These are phyloP conservation scores for Fusarium sp. DNA, from an alignment of 2,329 filamentous ascomycete species.

Conservation along the genomic window DNA sequence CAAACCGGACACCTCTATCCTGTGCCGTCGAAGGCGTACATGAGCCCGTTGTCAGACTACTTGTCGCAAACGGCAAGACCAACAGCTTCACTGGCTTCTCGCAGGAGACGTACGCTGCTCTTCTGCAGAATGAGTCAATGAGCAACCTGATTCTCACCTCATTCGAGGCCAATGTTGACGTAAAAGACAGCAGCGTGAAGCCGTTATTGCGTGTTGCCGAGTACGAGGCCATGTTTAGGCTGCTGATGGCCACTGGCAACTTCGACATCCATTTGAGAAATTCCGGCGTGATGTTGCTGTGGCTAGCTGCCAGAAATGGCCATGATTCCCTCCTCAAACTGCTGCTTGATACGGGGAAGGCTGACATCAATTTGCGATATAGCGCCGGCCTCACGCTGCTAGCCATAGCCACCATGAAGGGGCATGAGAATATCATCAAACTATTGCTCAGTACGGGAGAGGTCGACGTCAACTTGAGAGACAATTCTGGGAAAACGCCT, in stretches of 20 bases:
- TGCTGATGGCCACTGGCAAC: not conserved
- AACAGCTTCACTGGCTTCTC: not conserved
- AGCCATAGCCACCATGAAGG: not conserved
- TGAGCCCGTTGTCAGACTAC: not conserved
- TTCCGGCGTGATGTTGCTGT: not conserved
- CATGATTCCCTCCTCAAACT: not conserved
- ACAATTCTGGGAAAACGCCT: no score
- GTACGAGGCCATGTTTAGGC: not conserved
- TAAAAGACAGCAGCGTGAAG: not conserved
- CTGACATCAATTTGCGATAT: not conserved
- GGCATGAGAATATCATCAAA: not conserved
- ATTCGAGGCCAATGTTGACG: not conserved
- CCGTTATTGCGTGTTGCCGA: not conserved
- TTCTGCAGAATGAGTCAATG: not conserved
- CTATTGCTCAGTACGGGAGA: not conserved
- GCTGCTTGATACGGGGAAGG: not conserved
- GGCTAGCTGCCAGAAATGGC: not conserved
- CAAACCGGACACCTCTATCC: not conserved
- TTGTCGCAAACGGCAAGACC: not conserved
- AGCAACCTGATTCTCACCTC: not conserved
- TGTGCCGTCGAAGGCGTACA: not conserved
- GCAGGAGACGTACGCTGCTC: no score
- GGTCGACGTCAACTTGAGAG: no score
- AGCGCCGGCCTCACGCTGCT: not conserved
- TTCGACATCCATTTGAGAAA: not conserved